These are phyloP conservation scores for Annona cherimola DNA, from an alignment of 164 flowering plant genomes.

Conservation along the genomic window DNA sequence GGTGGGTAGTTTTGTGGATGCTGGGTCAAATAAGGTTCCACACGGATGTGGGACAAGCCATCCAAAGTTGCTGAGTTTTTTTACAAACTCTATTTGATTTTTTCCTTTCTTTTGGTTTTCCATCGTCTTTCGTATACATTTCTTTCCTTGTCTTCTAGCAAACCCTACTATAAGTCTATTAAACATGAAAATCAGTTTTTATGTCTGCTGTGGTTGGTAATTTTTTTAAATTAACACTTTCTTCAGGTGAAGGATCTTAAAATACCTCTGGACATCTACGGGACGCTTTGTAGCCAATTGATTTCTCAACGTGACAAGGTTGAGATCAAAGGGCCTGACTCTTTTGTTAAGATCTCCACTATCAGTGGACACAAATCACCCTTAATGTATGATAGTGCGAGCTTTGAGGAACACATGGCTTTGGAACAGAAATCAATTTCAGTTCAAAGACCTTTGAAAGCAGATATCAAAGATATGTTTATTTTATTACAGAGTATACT, in stretches of 20 bases:
- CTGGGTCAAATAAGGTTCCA: too few species aligned
- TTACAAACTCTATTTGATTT: too few species aligned
- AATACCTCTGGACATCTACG: conserved; percentile 40
- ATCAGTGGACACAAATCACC: conserved; percentile 20
- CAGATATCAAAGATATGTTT: conserved; percentile 16
- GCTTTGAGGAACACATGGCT: conserved; percentile 11
- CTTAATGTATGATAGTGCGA: conserved; percentile 7
- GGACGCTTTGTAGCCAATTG: conserved; percentile 25
- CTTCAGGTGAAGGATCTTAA: conserved; percentile 44
- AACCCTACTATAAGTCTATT: too few species aligned
- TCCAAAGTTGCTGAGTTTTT: too few species aligned
- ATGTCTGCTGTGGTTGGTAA: neutral
- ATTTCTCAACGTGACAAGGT: conserved; percentile 12
- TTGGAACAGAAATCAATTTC: conserved; percentile 16
- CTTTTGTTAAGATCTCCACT: conserved; percentile 8
- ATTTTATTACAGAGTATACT: conserved; percentile 31
- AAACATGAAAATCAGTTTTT: too few species aligned
- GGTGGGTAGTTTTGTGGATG: too few species aligned
- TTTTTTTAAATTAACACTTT: neutral
- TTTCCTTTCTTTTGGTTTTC: too few species aligned
- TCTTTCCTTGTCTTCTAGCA: too few species aligned
- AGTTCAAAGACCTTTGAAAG: conserved; percentile 19
- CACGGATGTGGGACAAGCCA: too few species aligned
- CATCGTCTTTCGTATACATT: too few species aligned
- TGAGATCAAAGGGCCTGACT: conserved; percentile 13